Percentiles rank a stretch among this genome's conserved stretches.
phyloP scores from a whole-genome alignment of 75 land plant genomes.

The Chamaecyparis obtusa region DNA sequence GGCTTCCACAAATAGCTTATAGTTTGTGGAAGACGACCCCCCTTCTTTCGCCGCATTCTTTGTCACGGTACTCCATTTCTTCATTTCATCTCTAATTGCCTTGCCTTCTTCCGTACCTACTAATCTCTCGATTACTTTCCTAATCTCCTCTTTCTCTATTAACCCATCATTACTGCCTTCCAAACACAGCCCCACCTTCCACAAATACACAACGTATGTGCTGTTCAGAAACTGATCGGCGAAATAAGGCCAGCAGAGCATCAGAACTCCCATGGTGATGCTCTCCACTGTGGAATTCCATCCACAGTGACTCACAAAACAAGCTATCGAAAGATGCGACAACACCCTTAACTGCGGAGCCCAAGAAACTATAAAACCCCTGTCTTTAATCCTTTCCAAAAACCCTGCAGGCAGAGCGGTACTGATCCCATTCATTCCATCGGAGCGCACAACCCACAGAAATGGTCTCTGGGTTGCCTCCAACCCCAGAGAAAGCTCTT shows the following conservation, averaged over 20 bases:
- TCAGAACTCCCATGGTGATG: slow-evolving; percentile 37
- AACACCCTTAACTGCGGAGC: slow-evolving; percentile 22
- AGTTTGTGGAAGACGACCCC: neutral
- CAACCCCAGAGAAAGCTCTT: slow-evolving; percentile 47
- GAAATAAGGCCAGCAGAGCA: slow-evolving; percentile 52
- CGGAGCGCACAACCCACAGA: slow-evolving; percentile 47
- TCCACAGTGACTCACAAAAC: slow-evolving; percentile 38
- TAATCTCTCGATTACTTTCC: neutral
- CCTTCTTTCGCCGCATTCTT: neutral
- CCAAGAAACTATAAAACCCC: slow-evolving; percentile 27
- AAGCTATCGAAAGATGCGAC: slow-evolving; percentile 19
- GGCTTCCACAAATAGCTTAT: neutral
- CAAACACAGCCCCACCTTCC: slow-evolving; percentile 39
- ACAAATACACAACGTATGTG: slow-evolving; percentile 24
- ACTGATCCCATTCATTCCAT: neutral
- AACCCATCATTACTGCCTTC: neutral
- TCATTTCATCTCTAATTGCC: neutral
- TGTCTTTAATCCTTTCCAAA: slow-evolving; percentile 1
- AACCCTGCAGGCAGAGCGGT: slow-evolving; percentile 18
- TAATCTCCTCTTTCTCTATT: neutral
- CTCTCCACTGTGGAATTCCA: slow-evolving; percentile 64
- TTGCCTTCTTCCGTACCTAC: neutral
- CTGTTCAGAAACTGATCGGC: slow-evolving; percentile 45
- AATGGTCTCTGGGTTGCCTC: slow-evolving; percentile 22
- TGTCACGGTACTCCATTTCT: neutral